Evolutionary conservation across 1,284 basidiomycete genomes (phyloP).

Genomic region (Ustilago xerochloae): DNA sequence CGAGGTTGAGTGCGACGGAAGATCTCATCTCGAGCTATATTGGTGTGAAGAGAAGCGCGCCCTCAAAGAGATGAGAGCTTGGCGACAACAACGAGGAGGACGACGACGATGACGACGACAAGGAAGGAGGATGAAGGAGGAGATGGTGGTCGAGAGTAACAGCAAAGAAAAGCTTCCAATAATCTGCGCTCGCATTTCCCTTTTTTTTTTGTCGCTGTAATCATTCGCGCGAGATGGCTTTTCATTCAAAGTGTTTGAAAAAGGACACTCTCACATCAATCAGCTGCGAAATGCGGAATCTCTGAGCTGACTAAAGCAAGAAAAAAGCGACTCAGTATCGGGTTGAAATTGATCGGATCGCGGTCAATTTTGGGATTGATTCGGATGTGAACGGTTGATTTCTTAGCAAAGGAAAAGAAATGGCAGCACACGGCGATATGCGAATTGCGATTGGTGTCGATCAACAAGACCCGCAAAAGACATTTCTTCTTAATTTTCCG

Average conservation of each 20-base stretch:
- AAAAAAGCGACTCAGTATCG: too few relatives aligned
- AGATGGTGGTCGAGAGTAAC: neutral
- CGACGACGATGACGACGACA: constrained; percentile 1
- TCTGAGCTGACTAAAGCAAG: constrained; percentile 14
- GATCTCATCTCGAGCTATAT: constrained; percentile 40
- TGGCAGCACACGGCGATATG: constrained; percentile 26
- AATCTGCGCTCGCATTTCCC: neutral
- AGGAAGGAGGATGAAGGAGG: neutral
- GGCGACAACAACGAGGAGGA: neutral
- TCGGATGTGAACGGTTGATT: constrained; percentile 7
- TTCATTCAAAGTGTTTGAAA: neutral
- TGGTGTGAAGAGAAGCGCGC: neutral
- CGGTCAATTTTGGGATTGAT: neutral
- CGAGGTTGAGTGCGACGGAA: constrained; percentile 27
- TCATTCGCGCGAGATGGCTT: constrained; percentile 7
- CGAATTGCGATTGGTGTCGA: neutral
- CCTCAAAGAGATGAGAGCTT: neutral
- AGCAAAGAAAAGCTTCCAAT: neutral
- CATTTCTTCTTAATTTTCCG: neutral
- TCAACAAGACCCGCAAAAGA: constrained; percentile 1
- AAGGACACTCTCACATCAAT: neutral
- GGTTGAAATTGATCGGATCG: neutral
- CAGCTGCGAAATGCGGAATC: too few relatives aligned
- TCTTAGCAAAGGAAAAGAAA: neutral
- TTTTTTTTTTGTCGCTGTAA: too few relatives aligned